These are phyloP conservation scores for Tricladium varicosporioides DNA, from an alignment of 2,329 filamentous ascomycete species.

Conservation along the genomic window DNA sequence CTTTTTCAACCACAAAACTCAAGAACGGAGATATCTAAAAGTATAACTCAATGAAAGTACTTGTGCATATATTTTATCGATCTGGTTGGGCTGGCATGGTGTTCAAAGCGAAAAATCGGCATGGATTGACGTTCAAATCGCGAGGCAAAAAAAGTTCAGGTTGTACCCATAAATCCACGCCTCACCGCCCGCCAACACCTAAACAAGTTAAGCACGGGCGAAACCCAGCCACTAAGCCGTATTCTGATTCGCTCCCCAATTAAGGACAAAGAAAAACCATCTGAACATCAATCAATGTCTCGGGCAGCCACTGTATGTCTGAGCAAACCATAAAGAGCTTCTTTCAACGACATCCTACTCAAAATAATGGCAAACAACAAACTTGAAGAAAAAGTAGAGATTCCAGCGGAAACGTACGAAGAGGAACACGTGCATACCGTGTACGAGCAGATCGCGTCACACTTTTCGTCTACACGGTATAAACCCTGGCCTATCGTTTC, in stretches of 20 bases:
- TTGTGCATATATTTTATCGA: conserved; percentile 6
- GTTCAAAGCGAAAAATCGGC: not conserved
- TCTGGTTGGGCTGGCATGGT: conserved; percentile 6
- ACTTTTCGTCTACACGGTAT: conserved; percentile 78
- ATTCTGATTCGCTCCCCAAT: conserved; percentile 3
- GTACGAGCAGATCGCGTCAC: conserved; percentile 82
- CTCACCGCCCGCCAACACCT: conserved; percentile 3
- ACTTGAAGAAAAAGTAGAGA: not conserved
- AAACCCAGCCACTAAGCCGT: not conserved
- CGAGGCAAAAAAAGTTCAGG: not conserved
- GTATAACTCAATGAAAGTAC: not conserved
- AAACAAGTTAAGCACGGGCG: not conserved
- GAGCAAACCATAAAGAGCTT: conserved; percentile 17
- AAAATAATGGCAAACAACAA: not conserved
- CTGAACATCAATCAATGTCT: conserved; percentile 16
- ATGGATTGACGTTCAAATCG: not conserved
- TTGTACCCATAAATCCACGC: not conserved
- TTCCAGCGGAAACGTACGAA: conserved; percentile 62
- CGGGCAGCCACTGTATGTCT: conserved; percentile 19
- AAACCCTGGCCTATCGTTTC: conserved; percentile 93
- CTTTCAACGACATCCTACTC: conserved; percentile 18
- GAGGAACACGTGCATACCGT: conserved; percentile 84
- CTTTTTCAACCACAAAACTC: not conserved
- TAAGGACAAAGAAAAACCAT: conserved; percentile 4
- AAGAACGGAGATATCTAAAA: not conserved